Evolutionary conservation across 2,329 filamentous ascomycete species (phyloP).

Genomic region (Phaeosphaeriaceae sp.): DNA sequence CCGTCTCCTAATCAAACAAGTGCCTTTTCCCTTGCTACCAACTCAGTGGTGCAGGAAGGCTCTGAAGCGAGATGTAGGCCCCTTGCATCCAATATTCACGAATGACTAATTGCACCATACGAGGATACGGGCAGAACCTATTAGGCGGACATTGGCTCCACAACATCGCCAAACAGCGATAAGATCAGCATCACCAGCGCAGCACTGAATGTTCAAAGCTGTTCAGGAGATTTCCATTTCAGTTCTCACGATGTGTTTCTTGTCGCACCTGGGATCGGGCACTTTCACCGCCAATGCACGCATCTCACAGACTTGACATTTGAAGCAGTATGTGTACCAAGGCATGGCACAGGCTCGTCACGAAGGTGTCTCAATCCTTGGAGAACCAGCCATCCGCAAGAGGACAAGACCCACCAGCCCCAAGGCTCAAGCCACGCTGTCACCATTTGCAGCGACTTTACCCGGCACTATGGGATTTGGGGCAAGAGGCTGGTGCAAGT

Average conservation of each 20-base stretch:
- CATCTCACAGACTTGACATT: constrained; percentile 9
- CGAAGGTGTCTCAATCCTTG: constrained; percentile 17
- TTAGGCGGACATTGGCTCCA: constrained; percentile 21
- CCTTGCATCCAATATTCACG: constrained; percentile 22
- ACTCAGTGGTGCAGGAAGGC: constrained; percentile 3
- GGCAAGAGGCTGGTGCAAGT: constrained; percentile 29
- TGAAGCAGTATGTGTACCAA: constrained; percentile 16
- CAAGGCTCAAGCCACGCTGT: constrained; percentile 38
- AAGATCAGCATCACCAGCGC: constrained; percentile 6
- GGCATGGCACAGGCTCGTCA: constrained; percentile 23
- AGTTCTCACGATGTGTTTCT: not conserved
- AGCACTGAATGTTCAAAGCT: not conserved
- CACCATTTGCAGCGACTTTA: constrained; percentile 28
- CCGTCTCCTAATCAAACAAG: not conserved
- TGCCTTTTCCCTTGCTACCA: not conserved
- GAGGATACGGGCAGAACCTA: constrained; percentile 4
- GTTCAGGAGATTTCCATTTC: not conserved
- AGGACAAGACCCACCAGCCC: constrained; percentile 37
- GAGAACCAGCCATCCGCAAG: constrained; percentile 16
- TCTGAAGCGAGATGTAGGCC: constrained; percentile 7
- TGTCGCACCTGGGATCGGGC: not conserved
- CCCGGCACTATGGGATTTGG: constrained; percentile 23
- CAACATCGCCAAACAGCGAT: constrained; percentile 4
- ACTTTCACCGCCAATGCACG: not conserved
- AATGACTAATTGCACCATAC: constrained; percentile 17